Conservation (phyloP, 306 rosid species). For the Herpetospermum pedunculosum region DNA sequence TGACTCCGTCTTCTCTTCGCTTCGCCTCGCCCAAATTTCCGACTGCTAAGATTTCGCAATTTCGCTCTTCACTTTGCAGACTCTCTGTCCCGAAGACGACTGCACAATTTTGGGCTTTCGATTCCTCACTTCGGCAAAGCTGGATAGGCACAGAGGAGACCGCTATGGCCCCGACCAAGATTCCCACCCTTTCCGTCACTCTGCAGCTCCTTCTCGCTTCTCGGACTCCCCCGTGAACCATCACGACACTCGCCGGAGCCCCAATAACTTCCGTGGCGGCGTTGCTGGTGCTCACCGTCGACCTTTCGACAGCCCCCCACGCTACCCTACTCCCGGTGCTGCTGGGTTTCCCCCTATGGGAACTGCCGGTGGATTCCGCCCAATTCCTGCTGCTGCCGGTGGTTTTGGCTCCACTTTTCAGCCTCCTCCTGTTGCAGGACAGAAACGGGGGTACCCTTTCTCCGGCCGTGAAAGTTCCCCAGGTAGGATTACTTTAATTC, state of each 20-base stretch:
- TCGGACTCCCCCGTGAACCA: slow-evolving; percentile 48
- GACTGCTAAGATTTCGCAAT: neutral
- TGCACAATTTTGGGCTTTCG: slow-evolving; percentile 20
- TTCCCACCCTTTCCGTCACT: slow-evolving; percentile 32
- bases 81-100: neutral
- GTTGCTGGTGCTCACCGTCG: slow-evolving; percentile 18
- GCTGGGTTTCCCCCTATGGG: slow-evolving; percentile 35
- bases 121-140: slow-evolving; percentile 34
- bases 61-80: neutral
- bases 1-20: neutral
- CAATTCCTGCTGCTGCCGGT: slow-evolving; percentile 18
- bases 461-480: slow-evolving; percentile 55
- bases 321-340: slow-evolving; percentile 35
- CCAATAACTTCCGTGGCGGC: slow-evolving; percentile 30
- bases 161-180: slow-evolving; percentile 48
- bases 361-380: slow-evolving; percentile 23
- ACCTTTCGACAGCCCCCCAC: slow-evolving; percentile 50
- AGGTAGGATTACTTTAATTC: slow-evolving; percentile 23
- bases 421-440: slow-evolving; percentile 46
- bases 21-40: neutral
- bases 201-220: slow-evolving; percentile 52
- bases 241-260: slow-evolving; percentile 34
- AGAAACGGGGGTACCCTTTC: slow-evolving; percentile 66
- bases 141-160: slow-evolving; percentile 85
- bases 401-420: slow-evolving; percentile 35